A percentile compares a stretch with the other conserved stretches of the same genome.
phyloP scores from a whole-genome alignment of 306 rosid genomes.

The Mimosa pudica region DNA sequence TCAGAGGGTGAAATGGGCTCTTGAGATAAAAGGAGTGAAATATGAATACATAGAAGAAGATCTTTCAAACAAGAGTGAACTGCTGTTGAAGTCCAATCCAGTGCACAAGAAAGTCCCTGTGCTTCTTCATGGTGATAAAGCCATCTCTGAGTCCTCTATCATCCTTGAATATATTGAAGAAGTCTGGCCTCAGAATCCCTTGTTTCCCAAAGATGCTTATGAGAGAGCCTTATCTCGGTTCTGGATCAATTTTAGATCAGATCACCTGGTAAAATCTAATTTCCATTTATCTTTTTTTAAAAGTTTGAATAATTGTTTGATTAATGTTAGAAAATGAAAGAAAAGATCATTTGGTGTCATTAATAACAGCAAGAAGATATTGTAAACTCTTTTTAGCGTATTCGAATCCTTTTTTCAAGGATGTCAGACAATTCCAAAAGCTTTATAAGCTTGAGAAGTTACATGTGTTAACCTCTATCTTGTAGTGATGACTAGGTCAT shows the following conservation, averaged over 20 bases:
- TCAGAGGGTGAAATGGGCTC: slow-evolving; percentile 47
- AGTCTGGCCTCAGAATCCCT: slow-evolving; percentile 29
- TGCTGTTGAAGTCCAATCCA: slow-evolving; percentile 51
- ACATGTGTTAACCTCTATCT: no score
- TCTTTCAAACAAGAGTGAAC: slow-evolving; percentile 36
- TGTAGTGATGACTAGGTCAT: no score
- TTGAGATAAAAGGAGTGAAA: slow-evolving; percentile 45
- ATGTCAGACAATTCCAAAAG: no score
- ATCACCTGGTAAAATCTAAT: slow-evolving; percentile 23
- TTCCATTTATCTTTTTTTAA: neutral
- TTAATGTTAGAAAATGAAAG: no score
- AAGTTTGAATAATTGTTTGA: neutral
- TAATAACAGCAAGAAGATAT: no score
- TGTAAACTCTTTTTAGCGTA: no score
- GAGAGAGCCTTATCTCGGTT: slow-evolving; percentile 37
- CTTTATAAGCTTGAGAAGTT: no score
- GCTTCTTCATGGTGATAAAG: neutral
- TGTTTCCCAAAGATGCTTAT: slow-evolving; percentile 35
- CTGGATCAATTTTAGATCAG: slow-evolving; percentile 29
- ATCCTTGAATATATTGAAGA: slow-evolving; percentile 42
- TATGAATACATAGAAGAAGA: slow-evolving; percentile 47
- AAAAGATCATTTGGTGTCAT: no score
- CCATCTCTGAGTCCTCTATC: slow-evolving; percentile 23
- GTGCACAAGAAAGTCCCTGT: slow-evolving; percentile 49
- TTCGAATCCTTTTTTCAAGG: no score